Evolutionary conservation across 108 stramenopile genomes (phyloP).

Genomic region (Discostella stelligeroides): DNA sequence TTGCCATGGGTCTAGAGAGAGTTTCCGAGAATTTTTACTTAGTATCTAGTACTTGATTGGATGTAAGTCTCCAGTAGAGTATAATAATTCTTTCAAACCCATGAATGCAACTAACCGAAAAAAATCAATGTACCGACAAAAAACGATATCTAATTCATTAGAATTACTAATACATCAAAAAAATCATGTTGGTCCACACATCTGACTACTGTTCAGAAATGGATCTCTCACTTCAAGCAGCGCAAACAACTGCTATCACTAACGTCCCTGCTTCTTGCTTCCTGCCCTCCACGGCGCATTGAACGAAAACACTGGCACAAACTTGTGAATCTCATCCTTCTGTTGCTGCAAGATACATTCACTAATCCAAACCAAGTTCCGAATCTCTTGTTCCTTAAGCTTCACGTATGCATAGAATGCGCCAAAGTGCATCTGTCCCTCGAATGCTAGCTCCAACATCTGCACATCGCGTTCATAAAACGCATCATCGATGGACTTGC

Average conservation of each 20-base stretch:
- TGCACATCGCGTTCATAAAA: conserved; percentile 98
- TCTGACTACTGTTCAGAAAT: no score
- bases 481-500: conserved; percentile 96
- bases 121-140: no score
- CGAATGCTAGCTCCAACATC: conserved; percentile 95
- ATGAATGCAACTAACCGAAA: no score
- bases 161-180: no score
- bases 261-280: conserved; percentile 38
- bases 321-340: conserved; percentile 98
- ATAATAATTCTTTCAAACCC: no score
- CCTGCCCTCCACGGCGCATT: conserved; percentile 90
- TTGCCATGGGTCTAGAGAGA: no score
- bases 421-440: conserved; percentile 98
- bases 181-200: no score
- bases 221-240: not conserved
- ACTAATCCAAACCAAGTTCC: conserved; percentile 99
- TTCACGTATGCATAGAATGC: conserved; percentile 98
- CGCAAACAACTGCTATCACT: not conserved
- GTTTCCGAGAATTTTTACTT: no score
- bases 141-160: no score
- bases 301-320: conserved; percentile 95
- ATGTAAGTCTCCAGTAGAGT: no score
- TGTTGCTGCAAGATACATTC: conserved; percentile 99
- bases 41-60: no score
- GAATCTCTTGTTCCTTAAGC: conserved; percentile 99